phyloP scores from a whole-genome alignment of 345 rosid genomes.

The Bruguiera parviflora region DNA sequence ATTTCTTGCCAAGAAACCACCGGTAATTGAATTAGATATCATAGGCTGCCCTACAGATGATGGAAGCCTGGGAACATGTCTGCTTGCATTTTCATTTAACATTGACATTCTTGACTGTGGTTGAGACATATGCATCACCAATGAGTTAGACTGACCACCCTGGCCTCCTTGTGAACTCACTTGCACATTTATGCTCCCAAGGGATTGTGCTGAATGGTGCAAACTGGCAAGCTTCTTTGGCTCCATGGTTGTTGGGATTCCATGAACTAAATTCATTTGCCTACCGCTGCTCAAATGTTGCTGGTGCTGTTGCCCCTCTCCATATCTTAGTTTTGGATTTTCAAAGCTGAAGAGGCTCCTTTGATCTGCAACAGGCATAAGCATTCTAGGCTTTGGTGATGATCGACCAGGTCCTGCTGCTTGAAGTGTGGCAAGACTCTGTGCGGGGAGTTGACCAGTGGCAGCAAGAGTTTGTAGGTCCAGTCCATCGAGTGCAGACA shows the following conservation, averaged over 20 bases:
- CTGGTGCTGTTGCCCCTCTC: conserved; percentile 50
- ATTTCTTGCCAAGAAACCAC: conserved; percentile 42
- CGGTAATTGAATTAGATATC: conserved; percentile 43
- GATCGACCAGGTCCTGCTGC: conserved; percentile 68
- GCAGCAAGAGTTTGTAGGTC: conserved; percentile 78
- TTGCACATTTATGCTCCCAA: conserved; percentile 43
- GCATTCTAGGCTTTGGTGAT: conserved; percentile 50
- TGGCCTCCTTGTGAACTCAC: conserved; percentile 36
- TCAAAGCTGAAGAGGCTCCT: conserved; percentile 76
- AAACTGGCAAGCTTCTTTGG: conserved; percentile 49
- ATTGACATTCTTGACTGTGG: conserved; percentile 43
- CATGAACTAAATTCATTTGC: conserved; percentile 62
- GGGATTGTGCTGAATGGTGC: conserved; percentile 45
- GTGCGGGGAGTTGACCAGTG: conserved; percentile 71
- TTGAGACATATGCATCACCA: conserved; percentile 56
- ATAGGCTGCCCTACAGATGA: conserved; percentile 55
- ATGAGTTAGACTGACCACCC: conserved; percentile 34
- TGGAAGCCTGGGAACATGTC: conserved; percentile 44
- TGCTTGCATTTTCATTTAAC: conserved; percentile 32
- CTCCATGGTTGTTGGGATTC: conserved; percentile 69
- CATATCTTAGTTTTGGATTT: conserved; percentile 61
- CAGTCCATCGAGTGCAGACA: conserved; percentile 57
- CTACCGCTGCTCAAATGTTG: conserved; percentile 40
- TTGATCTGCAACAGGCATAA: conserved; percentile 65
- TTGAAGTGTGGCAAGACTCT: conserved; percentile 81